A percentile compares a stretch with the other conserved stretches of the same genome.
These are phyloP conservation scores for Waltergamsia citrina DNA, from an alignment of 2,329 filamentous ascomycete genomes.

Conservation along the genomic window DNA sequence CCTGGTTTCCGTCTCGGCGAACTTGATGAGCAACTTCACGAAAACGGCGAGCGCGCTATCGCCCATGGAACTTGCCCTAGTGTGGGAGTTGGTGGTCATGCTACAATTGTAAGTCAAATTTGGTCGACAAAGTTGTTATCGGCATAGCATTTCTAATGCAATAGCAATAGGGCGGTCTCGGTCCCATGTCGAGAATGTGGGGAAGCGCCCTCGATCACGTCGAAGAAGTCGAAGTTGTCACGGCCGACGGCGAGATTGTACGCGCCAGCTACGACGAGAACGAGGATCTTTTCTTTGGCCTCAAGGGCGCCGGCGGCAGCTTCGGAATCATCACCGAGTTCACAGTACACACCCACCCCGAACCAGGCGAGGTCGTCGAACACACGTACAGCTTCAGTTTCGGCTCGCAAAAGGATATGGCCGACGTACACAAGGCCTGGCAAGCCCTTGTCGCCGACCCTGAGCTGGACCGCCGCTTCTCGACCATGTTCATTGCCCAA, in stretches of 20 bases:
- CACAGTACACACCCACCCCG: constrained; percentile 43
- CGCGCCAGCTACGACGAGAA: constrained; percentile 37
- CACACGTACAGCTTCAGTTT: constrained; percentile 48
- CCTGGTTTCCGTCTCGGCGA: constrained; percentile 42
- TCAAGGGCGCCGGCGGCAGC: constrained; percentile 45
- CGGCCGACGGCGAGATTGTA: constrained; percentile 41
- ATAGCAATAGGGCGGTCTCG: constrained; percentile 43
- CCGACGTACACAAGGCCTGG: constrained; percentile 44
- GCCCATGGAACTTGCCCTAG: constrained; percentile 50
- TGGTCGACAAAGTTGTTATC: background rate
- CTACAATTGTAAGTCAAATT: constrained; percentile 36
- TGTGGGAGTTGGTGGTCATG: constrained; percentile 49
- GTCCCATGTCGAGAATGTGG: constrained; percentile 51
- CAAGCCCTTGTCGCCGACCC: constrained; percentile 45
- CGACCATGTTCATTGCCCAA: constrained; percentile 44
- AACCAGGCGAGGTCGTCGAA: constrained; percentile 45
- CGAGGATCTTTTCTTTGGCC: constrained; percentile 44
- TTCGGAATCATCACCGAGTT: constrained; percentile 51
- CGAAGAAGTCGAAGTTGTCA: constrained; percentile 44
- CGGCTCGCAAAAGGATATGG: constrained; percentile 35
- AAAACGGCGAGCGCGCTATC: constrained; percentile 44
- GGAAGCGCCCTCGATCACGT: constrained; percentile 46
- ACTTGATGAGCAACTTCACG: constrained; percentile 38
- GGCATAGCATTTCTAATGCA: background rate
- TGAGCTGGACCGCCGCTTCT: constrained; percentile 46